Evolutionary conservation across 1,284 basidiomycete genomes (phyloP), one percentile per base, ranked within the genome.

Genomic region (Ceratobasidium sp.): DNA sequence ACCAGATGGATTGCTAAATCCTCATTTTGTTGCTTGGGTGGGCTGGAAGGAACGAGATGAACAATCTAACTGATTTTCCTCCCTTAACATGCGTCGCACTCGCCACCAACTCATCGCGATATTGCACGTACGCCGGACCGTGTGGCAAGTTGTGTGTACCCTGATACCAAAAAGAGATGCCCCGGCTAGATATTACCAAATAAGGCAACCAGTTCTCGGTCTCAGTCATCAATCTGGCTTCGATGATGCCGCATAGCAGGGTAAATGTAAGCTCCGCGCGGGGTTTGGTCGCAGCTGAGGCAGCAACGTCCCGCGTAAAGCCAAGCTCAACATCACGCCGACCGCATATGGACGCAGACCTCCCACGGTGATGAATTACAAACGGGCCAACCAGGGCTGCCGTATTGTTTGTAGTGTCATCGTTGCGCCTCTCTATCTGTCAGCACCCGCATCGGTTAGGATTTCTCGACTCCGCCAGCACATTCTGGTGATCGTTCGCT

Each of bases 11-110:
- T 63, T 82, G 48, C 59, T 84, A 57, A 79, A 79, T 36, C 60
- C 51, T 8, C 80, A 80, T 67, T 84, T 83, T 66, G 82, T 79
- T 17, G 59, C 80, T 59, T 84, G 83, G 84, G 79, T 76, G 9
- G 83, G 82, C 56, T 64, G 78, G 76, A 78, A 78, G 71, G 57
- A 60, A 41, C 36, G 4, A 41, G 36, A n/a, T n/a, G n/a, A 41
- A 41, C 11, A 41, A 41, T 41, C 36, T 41, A 41, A 41, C 36
- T 41, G 36, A 41, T 41, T 41, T 41, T 41, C 36, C 11, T 41
- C 11, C 36, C 36, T 11, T 41, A 41, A 5, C 11, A 11, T 41
- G 36, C 36, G 6, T 11, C 11, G 36, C 36, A 41, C 36, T 41
- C 36, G 36, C 36, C 36, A 41, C 36, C 36, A 41, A 41, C 36